phyloP scores from a whole-genome alignment of 768 basidiomycete species.

The Phlebiopsis flavidoalba region DNA sequence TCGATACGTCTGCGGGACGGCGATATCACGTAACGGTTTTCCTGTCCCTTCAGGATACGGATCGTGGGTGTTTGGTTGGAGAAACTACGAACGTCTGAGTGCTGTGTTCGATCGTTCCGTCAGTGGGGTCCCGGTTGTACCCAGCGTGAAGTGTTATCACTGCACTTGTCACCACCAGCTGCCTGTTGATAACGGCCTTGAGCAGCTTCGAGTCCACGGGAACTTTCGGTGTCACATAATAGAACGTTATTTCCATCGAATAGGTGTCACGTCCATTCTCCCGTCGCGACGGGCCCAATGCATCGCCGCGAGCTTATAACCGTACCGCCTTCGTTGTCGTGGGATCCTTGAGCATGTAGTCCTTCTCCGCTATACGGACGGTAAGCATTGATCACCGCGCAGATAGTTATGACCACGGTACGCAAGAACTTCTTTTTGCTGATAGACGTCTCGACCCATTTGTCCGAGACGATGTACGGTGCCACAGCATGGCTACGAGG shows the following conservation, averaged over 20 bases:
- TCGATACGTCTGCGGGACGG: conserved; percentile 54
- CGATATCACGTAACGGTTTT: conserved; percentile 58
- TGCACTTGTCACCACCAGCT: conserved; percentile 76
- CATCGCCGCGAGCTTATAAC: conserved; percentile 57
- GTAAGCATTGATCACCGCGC: background rate
- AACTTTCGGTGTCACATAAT: conserved; percentile 71
- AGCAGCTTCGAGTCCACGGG: conserved; percentile 53
- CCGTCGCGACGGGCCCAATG: conserved; percentile 56
- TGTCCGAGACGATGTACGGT: conserved; percentile 55
- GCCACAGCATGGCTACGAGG: conserved; percentile 66
- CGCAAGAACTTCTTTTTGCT: conserved; percentile 55
- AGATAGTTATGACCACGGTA: conserved; percentile 22
- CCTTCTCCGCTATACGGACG: conserved; percentile 48
- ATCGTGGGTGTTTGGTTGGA: conserved; percentile 46
- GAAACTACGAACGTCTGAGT: too few relatives aligned
- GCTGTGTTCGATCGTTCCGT: too few relatives aligned
- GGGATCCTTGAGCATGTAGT: conserved; percentile 56
- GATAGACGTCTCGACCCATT: conserved; percentile 65
- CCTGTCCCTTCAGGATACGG: conserved; percentile 46
- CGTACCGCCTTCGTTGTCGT: conserved; percentile 62
- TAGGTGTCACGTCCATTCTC: conserved; percentile 44
- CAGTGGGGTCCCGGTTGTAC: background rate
- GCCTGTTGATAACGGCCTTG: conserved; percentile 63
- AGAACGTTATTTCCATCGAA: conserved; percentile 67
- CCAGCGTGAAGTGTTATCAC: too few relatives aligned